Conservation (phyloP, 129 eudicot genomes). For the Helianthus tuberosus region DNA sequence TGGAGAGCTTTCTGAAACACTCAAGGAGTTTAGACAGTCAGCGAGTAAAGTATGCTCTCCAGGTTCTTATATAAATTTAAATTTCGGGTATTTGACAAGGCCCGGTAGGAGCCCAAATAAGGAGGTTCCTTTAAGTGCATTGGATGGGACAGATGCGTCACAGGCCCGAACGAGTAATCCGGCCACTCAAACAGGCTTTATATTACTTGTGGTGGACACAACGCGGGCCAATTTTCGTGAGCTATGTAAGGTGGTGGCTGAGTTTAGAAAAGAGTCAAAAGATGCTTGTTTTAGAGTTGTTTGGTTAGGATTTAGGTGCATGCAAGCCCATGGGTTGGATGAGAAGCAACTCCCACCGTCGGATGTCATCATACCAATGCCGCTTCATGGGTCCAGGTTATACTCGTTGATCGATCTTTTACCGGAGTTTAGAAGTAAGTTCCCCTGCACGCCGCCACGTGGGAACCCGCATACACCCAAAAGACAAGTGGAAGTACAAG, state of each 20-base stretch:
- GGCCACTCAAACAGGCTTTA: conserved; percentile 18
- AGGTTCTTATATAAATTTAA: conserved; percentile 29
- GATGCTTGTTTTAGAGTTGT: conserved; percentile 41
- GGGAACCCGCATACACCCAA: not conserved
- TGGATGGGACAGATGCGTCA: conserved; percentile 50
- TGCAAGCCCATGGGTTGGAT: conserved; percentile 46
- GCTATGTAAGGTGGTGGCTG: conserved; percentile 50
- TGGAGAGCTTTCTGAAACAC: conserved; percentile 39
- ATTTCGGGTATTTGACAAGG: conserved; percentile 20
- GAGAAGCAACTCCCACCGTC: conserved; percentile 51
- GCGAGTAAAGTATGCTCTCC: conserved; percentile 20
- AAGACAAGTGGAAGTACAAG: conserved; percentile 16
- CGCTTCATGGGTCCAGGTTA: conserved; percentile 72
- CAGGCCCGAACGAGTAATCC: not conserved
- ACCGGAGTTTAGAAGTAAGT: conserved; percentile 51
- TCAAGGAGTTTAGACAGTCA: conserved; percentile 36
- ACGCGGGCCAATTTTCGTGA: conserved; percentile 42
- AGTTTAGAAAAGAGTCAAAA: conserved; percentile 51
- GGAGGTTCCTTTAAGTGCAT: conserved; percentile 48
- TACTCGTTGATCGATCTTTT: conserved; percentile 43
- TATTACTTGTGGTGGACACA: conserved; percentile 59
- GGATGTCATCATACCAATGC: conserved; percentile 55
- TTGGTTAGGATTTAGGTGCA: conserved; percentile 53
- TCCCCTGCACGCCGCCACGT: conserved; percentile 19
- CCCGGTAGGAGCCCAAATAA: conserved; percentile 33